Percentiles rank a stretch among this genome's conserved stretches.
phyloP scores from a whole-genome alignment of 345 rosid genomes.

The Heritiera littoralis region DNA sequence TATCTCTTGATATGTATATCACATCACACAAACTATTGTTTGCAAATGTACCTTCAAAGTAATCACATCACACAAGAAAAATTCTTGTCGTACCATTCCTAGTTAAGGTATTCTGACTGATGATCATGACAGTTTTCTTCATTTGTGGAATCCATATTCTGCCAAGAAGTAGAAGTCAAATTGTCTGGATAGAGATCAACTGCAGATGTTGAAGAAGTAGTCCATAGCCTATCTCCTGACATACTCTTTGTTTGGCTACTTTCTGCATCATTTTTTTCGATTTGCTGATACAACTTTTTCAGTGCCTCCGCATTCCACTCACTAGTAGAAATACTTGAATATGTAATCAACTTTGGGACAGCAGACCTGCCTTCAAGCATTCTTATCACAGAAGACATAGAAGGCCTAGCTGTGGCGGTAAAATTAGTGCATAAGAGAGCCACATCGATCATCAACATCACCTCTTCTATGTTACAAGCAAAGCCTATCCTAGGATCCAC shows the following conservation, averaged over 20 bases:
- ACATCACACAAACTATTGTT: too few species aligned
- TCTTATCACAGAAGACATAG: conserved; percentile 59
- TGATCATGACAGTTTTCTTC: too few species aligned
- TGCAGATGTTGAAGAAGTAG: not conserved
- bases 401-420: conserved; percentile 43
- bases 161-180: not conserved
- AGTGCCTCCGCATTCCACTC: not conserved
- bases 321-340: not conserved
- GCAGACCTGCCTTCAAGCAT: conserved; percentile 51
- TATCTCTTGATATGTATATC: too few species aligned
- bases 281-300: not conserved
- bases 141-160: not conserved
- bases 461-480: conserved; percentile 45
- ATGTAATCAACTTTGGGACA: conserved; percentile 24
- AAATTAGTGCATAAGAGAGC: conserved; percentile 48
- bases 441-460: conserved; percentile 45
- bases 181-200: not conserved
- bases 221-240: not conserved
- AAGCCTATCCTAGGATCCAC: conserved; percentile 49
- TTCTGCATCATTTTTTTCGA: not conserved
- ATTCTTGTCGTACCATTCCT: too few species aligned
- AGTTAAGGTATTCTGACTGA: too few species aligned
- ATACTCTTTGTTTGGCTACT: not conserved
- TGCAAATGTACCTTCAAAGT: too few species aligned
- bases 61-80: too few species aligned